A percentile compares a stretch with the other conserved stretches of the same genome.
phyloP scores from a whole-genome alignment of 2,329 filamentous ascomycete genomes.

The Fonsecaea erecta region DNA sequence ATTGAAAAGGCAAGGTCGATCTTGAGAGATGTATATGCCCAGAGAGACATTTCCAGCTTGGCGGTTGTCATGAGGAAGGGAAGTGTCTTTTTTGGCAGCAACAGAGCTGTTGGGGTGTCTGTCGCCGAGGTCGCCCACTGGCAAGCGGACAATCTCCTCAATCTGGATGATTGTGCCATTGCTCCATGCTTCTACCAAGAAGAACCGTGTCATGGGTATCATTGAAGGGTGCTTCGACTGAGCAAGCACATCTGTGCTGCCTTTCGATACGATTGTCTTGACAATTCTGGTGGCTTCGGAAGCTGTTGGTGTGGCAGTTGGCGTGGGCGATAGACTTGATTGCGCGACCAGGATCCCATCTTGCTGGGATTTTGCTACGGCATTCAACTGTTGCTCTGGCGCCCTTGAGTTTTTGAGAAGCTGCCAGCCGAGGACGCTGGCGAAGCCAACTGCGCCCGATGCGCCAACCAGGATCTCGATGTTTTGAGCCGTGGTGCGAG shows the following conservation, averaged over 20 bases:
- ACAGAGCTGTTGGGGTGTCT: background rate
- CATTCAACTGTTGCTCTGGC: background rate
- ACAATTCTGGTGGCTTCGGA: background rate
- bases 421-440: background rate
- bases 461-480: background rate
- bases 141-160: background rate
- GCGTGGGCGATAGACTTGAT: background rate
- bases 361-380: background rate
- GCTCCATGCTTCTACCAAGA: background rate
- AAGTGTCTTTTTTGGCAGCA: background rate
- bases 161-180: background rate
- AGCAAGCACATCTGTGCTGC: background rate
- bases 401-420: background rate
- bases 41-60: background rate
- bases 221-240: background rate
- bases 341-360: background rate
- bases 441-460: background rate
- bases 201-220: background rate
- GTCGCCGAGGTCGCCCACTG: background rate
- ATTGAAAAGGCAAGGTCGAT: background rate
- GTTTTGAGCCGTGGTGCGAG: background rate
- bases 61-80: background rate
- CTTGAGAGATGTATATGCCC: background rate
- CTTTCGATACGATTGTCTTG: background rate
- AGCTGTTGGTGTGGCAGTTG: background rate